Percentiles rank a stretch among this genome's conserved stretches.
These are phyloP conservation scores for Fusarium newnesense DNA, from an alignment of 2,329 filamentous ascomycete species.

Conservation along the genomic window DNA sequence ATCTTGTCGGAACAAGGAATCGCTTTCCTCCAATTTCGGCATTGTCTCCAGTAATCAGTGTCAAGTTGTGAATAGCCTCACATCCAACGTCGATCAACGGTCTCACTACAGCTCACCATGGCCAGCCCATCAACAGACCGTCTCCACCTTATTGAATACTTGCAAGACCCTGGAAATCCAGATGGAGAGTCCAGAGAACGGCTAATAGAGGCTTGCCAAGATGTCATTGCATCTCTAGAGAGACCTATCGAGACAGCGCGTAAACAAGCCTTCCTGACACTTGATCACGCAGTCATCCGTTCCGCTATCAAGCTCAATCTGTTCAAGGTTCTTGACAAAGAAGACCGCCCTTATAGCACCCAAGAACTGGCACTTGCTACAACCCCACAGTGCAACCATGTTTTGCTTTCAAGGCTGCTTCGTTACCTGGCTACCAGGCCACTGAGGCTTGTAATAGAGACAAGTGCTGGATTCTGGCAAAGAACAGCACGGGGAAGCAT, in stretches of 20 bases:
- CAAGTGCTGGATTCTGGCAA: neutral
- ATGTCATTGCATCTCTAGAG: neutral
- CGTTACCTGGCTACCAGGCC: neutral
- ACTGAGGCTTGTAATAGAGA: neutral
- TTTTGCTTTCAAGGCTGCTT: neutral
- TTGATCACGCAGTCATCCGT: neutral
- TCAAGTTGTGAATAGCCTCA: no score
- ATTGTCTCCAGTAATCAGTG: no score
- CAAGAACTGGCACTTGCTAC: neutral
- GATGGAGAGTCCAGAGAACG: neutral
- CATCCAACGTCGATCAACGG: no score
- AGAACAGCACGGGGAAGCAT: neutral
- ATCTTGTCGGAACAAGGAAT: no score
- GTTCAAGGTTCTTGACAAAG: neutral
- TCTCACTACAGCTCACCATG: no score
- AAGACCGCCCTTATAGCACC: neutral
- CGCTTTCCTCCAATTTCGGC: no score
- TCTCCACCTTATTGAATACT: neutral
- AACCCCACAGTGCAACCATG: neutral
- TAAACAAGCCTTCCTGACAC: neutral
- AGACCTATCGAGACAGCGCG: neutral
- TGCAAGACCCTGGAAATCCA: neutral
- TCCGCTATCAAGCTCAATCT: neutral
- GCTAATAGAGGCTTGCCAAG: neutral
- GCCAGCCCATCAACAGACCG: no score